Conservation (phyloP, 2,329 filamentous ascomycete species). For the Trichophyton rubrum region DNA sequence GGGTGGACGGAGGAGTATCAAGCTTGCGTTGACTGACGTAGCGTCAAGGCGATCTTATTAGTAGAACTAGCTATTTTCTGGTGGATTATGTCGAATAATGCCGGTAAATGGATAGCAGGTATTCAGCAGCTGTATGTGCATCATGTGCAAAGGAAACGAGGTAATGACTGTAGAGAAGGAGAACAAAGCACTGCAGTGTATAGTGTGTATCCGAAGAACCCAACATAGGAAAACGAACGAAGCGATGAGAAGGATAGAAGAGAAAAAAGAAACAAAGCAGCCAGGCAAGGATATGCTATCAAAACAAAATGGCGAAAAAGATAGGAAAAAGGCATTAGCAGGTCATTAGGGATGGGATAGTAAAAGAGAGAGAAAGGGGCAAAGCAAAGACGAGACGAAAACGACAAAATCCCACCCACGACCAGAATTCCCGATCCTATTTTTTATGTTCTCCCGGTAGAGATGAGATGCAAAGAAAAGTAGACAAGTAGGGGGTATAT, state of each 20-base stretch:
- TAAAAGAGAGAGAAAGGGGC: neutral
- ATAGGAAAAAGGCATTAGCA: constrained; percentile 2
- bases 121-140: neutral
- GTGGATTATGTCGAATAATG: no score
- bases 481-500: neutral
- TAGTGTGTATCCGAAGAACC: neutral
- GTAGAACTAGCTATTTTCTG: neutral
- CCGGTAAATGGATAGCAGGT: neutral
- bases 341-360: neutral
- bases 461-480: neutral
- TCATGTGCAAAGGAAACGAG: neutral
- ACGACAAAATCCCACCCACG: neutral
- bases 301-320: neutral
- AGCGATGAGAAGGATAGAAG: neutral
- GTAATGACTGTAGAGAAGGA: neutral
- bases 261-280: neutral
- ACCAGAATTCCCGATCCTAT: neutral
- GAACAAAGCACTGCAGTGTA: neutral
- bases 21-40: neutral
- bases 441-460: neutral
- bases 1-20: neutral
- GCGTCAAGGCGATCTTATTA: neutral
- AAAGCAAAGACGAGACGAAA: neutral
- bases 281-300: neutral
- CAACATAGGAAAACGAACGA: neutral